Base-by-base conservation (phyloP, 2,329 filamentous ascomycete genomes). In the Fusarium pseudonygamai region DNA sequence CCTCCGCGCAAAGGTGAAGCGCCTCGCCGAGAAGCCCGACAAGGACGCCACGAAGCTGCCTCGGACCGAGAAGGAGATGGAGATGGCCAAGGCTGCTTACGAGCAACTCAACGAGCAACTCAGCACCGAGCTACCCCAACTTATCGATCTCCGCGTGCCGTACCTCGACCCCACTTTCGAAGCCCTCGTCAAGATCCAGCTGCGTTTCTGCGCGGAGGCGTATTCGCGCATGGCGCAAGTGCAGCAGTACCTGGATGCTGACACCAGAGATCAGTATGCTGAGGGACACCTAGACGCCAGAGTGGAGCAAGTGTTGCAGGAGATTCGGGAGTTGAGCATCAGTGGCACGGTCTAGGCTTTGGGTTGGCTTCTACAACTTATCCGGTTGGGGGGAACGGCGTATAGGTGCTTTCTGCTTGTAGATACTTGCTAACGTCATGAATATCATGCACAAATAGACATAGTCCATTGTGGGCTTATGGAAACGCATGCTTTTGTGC, bases 181-280 rank as follows among this genome's bases (percentile, higher is more conserved):
- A 84, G 96, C 97, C 1, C 90, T 99, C 59, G 96, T 99, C 82
- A 99, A 99, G 87, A 99, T 99, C 76, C 96, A 99, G 85, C 84
- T 99, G 78, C 89, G 96, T 42, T 99, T 99, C 86, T 99, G 97
- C 79, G 96, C 97, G 13, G 96, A 99, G 85, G 96, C 96, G 4
- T 99, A 99, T 84, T 95, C 92, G 71, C 89, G 96, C 53, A 99
- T 99, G 96, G 96, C 97, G 32, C 97, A 99, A 85, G 97, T 99
- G 64, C 96, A 99, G 85, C 96, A 99, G 85, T 98, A 98, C 82
- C 88, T 99, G 37, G 96, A 98, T 81, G 93, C 96, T 36, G 95
- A 97, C 80, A 98, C 96, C 59, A 89, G 96, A 82, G 96, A 99
- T 75, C 93, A 98, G 84, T 99, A 99, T 83, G 96, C 96, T 4